Evolutionary conservation across 805 yeast genomes (phyloP).

Genomic region (Yarrowia keelungensis): DNA sequence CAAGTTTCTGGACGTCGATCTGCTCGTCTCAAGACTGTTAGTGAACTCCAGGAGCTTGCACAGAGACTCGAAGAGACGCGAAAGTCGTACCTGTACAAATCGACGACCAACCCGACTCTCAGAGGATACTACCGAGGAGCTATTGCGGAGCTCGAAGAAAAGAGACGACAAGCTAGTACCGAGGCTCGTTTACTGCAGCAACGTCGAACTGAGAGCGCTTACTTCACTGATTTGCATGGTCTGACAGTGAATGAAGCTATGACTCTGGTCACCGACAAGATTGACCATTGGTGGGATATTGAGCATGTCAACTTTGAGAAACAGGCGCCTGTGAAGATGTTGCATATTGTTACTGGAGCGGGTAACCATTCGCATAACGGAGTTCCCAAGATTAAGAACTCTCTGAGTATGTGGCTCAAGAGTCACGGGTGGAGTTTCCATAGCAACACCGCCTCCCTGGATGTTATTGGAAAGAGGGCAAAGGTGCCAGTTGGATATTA

Average conservation of each 20-base stretch:
- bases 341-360: slow-evolving; percentile 41
- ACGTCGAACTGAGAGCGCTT: neutral
- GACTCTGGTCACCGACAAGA: slow-evolving; percentile 1
- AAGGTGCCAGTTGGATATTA: no score
- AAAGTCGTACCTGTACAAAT: slow-evolving; percentile 19
- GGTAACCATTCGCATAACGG: slow-evolving; percentile 42
- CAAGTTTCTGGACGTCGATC: slow-evolving; percentile 6
- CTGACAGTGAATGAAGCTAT: slow-evolving; percentile 32
- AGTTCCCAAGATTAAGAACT: slow-evolving; percentile 41
- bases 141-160: slow-evolving; percentile 25
- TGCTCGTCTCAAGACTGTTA: slow-evolving; percentile 21
- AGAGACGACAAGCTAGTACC: slow-evolving; percentile 16
- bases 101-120: slow-evolving; percentile 12
- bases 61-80: slow-evolving; percentile 15
- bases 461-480: slow-evolving; percentile 7
- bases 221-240: slow-evolving; percentile 26
- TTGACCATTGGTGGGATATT: slow-evolving; percentile 17
- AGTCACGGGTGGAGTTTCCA: slow-evolving; percentile 34
- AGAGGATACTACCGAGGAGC: slow-evolving; percentile 27
- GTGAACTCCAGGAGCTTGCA: slow-evolving; percentile 23
- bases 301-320: slow-evolving; percentile 12
- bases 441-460: slow-evolving; percentile 15
- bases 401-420: slow-evolving; percentile 39
- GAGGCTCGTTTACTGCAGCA: slow-evolving; percentile 20
- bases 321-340: neutral